Base-by-base conservation (phyloP, 1,284 basidiomycete genomes). In the Heterobasidion occidentale region DNA sequence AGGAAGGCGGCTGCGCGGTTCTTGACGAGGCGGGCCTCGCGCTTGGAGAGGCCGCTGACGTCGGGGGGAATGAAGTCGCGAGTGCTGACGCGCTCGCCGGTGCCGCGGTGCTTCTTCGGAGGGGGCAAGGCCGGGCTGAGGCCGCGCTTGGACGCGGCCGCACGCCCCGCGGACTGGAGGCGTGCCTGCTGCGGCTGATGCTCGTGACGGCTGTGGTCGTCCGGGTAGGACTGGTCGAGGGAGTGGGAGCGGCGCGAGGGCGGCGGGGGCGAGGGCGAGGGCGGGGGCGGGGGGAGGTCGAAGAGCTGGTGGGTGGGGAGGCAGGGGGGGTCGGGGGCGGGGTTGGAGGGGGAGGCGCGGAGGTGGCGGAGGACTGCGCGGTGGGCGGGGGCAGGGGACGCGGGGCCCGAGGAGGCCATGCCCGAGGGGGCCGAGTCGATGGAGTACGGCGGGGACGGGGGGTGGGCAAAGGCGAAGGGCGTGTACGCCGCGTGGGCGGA, bases 1-100 rank as follows among this genome's bases (percentile, higher is more conserved):
- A 94, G 83, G 75, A 94, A 94, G 55, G 92, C 92, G 9, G 92
- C 92, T 12, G 92, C 92, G 56, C 92, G 82, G 74, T 94, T 94
- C 78, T 94, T 94, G 58, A 94, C 90, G 14, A 94, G 80, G 55
- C 92, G 83, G 53, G 92, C 92, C 72, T 94, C 92, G 57, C 91
- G 86, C 72, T 94, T 94, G 76, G 80, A 86, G 58, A 94, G 80
- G 52, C 92, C 92, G 52, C 86, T 83, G 58, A 93, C 91, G 70
- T 94, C 92, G 46, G 92, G 92, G 20, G 90, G 90, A 8, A 94
- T 70, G 66, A 94, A 94, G 69, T 92, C 90, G 70, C 87, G 90
- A 65, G 81, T 86, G 58, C 78, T 84, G 63, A 90, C 78, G 61
- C 86, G 80, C 64, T 86, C 85, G 51, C 75, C 83, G 38, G 72